Conservation (phyloP, 1,284 basidiomycete genomes). For the Kwoniella shivajii region DNA sequence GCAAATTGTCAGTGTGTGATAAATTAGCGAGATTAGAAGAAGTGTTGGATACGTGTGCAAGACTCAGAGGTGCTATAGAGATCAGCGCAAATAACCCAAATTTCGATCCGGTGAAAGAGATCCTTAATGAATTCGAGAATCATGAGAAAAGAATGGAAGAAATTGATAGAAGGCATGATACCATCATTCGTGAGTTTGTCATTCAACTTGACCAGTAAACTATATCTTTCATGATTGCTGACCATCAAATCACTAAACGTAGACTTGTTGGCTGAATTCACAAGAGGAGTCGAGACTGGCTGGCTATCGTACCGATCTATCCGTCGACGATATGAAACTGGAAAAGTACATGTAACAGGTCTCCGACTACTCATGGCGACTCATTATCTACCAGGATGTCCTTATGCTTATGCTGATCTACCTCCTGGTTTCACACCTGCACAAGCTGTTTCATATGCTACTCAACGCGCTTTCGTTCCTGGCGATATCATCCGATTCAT, state of each 20-base stretch:
- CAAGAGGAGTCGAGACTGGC: constrained; percentile 24
- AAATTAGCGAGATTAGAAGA: constrained; percentile 38
- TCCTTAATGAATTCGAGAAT: constrained; percentile 35
- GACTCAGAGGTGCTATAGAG: constrained; percentile 32
- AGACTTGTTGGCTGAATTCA: constrained; percentile 10
- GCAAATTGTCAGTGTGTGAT: constrained; percentile 40
- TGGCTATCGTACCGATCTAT: constrained; percentile 41
- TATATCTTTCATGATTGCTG: no score
- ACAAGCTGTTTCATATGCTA: constrained; percentile 33
- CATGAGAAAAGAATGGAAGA: constrained; percentile 26
- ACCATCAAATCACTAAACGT: not conserved
- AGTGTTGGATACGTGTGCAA: constrained; percentile 31
- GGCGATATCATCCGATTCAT: constrained; percentile 38
- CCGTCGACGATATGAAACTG: constrained; percentile 36
- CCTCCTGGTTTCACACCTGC: constrained; percentile 19
- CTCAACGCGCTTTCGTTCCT: constrained; percentile 33
- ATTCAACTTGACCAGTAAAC: not conserved
- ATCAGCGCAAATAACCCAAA: constrained; percentile 24
- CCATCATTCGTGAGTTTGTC: constrained; percentile 32
- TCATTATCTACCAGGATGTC: constrained; percentile 38
- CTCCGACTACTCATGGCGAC: constrained; percentile 41
- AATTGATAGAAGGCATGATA: constrained; percentile 39
- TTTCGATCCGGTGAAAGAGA: constrained; percentile 31
- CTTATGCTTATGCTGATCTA: constrained; percentile 29
- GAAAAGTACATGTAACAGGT: constrained; percentile 33